phyloP scores from a whole-genome alignment of 148 eudicot species.

The Rhododendron vialii region DNA sequence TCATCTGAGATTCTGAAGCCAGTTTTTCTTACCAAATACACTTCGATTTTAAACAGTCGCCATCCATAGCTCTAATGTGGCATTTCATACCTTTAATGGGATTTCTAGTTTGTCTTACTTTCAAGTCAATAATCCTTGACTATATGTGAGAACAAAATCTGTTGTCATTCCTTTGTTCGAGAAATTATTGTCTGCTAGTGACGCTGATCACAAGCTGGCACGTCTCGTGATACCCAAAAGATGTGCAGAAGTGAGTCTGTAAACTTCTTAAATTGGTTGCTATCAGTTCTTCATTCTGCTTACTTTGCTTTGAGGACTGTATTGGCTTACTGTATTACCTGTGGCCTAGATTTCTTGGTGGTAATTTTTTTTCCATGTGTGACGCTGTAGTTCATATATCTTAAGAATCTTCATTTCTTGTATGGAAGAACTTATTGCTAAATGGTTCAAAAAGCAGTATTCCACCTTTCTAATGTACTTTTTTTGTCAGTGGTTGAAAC shows the following conservation, averaged over 20 bases:
- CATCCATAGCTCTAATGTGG: not conserved
- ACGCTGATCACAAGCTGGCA: slow-evolving; percentile 23
- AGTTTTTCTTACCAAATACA: not conserved
- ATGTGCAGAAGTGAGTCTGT: slow-evolving; percentile 31
- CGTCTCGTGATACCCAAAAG: slow-evolving; percentile 34
- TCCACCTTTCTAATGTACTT: not conserved
- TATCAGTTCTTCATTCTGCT: not conserved
- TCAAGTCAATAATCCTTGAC: slow-evolving; percentile 22
- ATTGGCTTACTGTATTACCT: not conserved
- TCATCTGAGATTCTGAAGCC: not conserved
- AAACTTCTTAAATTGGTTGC: not conserved
- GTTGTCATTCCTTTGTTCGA: slow-evolving; percentile 32
- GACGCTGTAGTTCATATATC: not conserved
- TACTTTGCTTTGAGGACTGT: not conserved
- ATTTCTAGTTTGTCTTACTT: not conserved
- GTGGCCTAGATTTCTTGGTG: not conserved
- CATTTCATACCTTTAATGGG: not conserved
- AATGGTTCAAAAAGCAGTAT: not conserved
- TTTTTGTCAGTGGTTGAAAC: not conserved
- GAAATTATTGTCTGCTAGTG: slow-evolving; percentile 33
- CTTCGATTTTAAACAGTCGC: not conserved
- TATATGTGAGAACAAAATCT: slow-evolving; percentile 19
- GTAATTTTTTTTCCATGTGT: not conserved
- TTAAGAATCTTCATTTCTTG: not conserved
- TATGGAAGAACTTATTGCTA: not conserved